Conservation (phyloP, 148 eudicot genomes). For the Gaultheria prostrata region DNA sequence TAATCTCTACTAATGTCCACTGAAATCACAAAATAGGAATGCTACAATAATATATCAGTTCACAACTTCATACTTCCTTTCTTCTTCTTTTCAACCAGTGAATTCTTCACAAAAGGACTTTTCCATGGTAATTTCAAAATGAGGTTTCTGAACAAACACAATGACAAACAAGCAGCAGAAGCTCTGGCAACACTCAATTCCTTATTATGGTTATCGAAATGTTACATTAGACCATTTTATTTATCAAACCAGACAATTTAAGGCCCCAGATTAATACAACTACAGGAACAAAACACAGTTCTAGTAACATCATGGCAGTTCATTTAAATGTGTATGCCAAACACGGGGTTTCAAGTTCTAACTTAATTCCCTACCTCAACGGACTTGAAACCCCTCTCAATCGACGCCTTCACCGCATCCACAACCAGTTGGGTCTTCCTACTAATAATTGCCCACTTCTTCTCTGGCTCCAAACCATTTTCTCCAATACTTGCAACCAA, state of each 20-base stretch:
- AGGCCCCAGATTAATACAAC: background rate
- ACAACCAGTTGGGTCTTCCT: background rate
- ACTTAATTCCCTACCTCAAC: constrained; percentile 10
- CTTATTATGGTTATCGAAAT: no score
- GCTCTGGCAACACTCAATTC: no score
- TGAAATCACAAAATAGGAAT: no score
- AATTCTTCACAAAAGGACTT: no score
- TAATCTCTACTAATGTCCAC: no score
- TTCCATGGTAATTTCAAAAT: no score
- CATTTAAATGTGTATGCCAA: background rate
- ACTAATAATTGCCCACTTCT: background rate
- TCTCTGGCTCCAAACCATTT: background rate
- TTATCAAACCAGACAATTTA: background rate
- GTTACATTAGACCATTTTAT: background rate
- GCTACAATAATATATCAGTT: no score
- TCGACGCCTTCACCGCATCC: constrained; percentile 7
- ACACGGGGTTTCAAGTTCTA: background rate
- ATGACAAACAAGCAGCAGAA: no score
- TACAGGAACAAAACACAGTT: background rate
- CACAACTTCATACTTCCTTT: no score
- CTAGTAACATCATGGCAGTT: background rate
- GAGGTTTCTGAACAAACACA: no score
- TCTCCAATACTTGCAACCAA: background rate
- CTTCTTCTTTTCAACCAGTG: no score
- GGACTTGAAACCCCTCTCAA: constrained; percentile 1